A percentile compares a stretch with the other conserved stretches of the same genome.
These are phyloP conservation scores for Lactarius hengduanensis DNA, from an alignment of 768 basidiomycete species.

Conservation along the genomic window DNA sequence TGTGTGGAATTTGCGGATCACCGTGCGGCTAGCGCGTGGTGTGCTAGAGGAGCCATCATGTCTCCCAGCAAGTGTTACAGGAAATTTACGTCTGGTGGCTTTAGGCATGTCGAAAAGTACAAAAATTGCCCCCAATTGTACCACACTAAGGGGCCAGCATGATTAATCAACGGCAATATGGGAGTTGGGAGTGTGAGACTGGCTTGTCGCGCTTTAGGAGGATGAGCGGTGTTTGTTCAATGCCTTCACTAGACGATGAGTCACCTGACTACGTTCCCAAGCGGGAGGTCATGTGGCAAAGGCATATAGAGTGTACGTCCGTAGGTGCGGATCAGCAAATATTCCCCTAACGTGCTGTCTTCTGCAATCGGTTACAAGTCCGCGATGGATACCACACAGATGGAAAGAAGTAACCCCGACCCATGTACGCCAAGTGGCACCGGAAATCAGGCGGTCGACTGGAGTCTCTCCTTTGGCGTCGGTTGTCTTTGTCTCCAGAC, in stretches of 20 bases:
- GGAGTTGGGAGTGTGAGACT: not conserved
- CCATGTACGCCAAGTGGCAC: not conserved
- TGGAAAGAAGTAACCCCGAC: not conserved
- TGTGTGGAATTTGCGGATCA: conserved; percentile 80
- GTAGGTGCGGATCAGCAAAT: too few relatives aligned
- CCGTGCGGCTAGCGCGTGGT: conserved; percentile 59
- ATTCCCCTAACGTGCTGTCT: not conserved
- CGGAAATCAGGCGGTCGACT: not conserved
- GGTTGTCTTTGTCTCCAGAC: not conserved
- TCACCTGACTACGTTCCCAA: too few relatives aligned
- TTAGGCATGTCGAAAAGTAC: conserved; percentile 39
- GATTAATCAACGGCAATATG: not conserved
- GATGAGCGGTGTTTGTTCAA: not conserved
- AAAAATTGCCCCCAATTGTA: not conserved
- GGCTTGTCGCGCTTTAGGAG: not conserved
- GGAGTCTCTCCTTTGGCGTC: not conserved
- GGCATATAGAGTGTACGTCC: too few relatives aligned
- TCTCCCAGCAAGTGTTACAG: conserved; percentile 39
- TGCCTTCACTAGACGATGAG: not conserved
- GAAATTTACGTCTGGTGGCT: conserved; percentile 44
- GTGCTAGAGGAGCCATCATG: conserved; percentile 45
- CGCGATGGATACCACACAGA: not conserved
- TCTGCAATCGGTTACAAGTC: not conserved
- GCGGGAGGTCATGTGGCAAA: too few relatives aligned
- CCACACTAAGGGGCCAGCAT: not conserved